Evolutionary conservation across 306 rosid genomes (phyloP), one percentile per base, ranked within the genome.

Genomic region (Gleditsia sinensis): DNA sequence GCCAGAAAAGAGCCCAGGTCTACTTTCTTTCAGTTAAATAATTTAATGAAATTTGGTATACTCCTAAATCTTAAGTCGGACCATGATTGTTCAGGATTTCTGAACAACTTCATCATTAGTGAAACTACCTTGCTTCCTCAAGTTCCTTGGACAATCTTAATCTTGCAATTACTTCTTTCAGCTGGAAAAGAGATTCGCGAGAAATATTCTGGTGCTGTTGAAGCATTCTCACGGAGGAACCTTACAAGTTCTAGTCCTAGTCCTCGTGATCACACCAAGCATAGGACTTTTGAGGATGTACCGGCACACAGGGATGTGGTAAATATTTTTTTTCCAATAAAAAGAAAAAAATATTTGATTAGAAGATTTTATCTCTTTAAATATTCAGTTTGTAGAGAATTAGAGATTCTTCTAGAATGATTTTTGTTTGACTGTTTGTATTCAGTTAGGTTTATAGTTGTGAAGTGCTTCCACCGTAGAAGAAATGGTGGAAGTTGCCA

Each of bases 101-200:
- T 60, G 8, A 67, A 58, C 55, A n/a, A n/a, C n/a, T n/a, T n/a
- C n/a, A n/a, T n/a, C 48, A 48, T 57, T 51, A 33, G 36, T 30
- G 42, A 67, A 79, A 59, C 42, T 82, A 53, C 63, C 28, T 20
- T 37, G 53, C 80, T 74, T 61, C 74, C 71, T 78, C 49, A 14
- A 72, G 9, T 66, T 59, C 34, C 54, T 68, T 70, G 13, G 72
- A 66, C 75, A 48, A 75, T 78, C 45, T 64, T 77, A 74, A 66
- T 76, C 42, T 49, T 75, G 75, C 77, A 54, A 69, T 77, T 79
- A 61, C 59, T 65, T 79, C 54, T 80, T 88, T 74, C 81, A 95
- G 99, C 76, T 74, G 98, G 96, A 60, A 95, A 85, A 79, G 98
- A 92, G 78, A 82, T 87, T 71, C 89, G 97, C 75, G 99, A 92